Conservation (phyloP, 169 alveolate species). For the Plasmodium ovale region DNA sequence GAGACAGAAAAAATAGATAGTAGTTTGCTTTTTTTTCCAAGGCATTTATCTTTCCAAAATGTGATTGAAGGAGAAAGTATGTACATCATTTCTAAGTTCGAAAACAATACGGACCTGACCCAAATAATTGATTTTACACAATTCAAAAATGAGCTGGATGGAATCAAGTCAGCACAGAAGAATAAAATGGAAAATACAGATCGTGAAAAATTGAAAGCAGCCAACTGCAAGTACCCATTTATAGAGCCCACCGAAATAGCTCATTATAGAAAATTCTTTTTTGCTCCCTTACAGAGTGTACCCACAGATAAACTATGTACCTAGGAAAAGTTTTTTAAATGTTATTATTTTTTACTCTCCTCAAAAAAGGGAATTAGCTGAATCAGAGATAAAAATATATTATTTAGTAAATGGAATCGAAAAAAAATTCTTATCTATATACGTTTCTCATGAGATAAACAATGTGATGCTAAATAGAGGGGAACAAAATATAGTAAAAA, state of each 20-base stretch:
- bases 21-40: slow-evolving; percentile 41
- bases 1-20: slow-evolving; percentile 37
- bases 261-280: background rate
- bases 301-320: slow-evolving; percentile 63
- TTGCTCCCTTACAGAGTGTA: slow-evolving; percentile 8
- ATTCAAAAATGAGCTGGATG: slow-evolving; percentile 46
- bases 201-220: too few relatives aligned
- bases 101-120: slow-evolving; percentile 35
- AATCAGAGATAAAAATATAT: slow-evolving; percentile 56
- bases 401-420: slow-evolving; percentile 74
- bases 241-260: background rate
- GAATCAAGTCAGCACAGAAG: slow-evolving; percentile 20
- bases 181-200: background rate
- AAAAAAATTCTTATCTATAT: slow-evolving; percentile 57
- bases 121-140: slow-evolving; percentile 74
- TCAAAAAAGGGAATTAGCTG: slow-evolving; percentile 22
- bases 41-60: slow-evolving; percentile 46
- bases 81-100: slow-evolving; percentile 36
- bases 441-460: slow-evolving; percentile 71
- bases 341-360: slow-evolving; percentile 67
- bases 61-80: slow-evolving; percentile 49
- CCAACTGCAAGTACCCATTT: too few relatives aligned
- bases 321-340: slow-evolving; percentile 57
- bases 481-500: slow-evolving; percentile 47
- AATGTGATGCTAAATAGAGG: slow-evolving; percentile 57